Percentiles rank a stretch among this genome's conserved stretches.
phyloP scores from a whole-genome alignment of 108 stramenopile genomes.

The Cylindrotheca fusiformis region DNA sequence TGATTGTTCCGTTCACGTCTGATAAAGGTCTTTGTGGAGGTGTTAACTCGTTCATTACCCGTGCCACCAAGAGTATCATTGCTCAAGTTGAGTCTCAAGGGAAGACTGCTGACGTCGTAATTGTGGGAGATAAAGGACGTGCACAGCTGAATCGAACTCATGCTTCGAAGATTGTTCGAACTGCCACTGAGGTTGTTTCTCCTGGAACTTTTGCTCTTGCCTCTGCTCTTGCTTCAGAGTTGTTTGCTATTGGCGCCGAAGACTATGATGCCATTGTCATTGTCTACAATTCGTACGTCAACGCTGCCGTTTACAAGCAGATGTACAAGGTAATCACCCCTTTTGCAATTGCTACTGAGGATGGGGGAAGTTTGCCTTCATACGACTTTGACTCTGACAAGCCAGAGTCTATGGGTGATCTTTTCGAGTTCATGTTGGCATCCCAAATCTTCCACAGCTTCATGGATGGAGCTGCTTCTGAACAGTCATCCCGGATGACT shows the following conservation, averaged over 20 bases:
- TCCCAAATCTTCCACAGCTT: slow-evolving; percentile 91
- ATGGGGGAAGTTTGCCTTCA: slow-evolving; percentile 52
- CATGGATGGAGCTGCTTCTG: slow-evolving; percentile 97
- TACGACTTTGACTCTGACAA: slow-evolving; percentile 99
- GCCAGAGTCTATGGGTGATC: slow-evolving; percentile 88
- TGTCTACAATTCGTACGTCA: slow-evolving; percentile 83
- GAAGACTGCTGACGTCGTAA: slow-evolving; percentile 83
- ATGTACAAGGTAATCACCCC: slow-evolving; percentile 84
- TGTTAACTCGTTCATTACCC: slow-evolving; percentile 94
- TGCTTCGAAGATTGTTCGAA: slow-evolving; percentile 57
- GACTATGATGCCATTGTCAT: slow-evolving; percentile 85
- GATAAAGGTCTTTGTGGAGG: slow-evolving; percentile 99
- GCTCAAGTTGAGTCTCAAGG: slow-evolving; percentile 64
- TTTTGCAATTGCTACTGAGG: slow-evolving; percentile 64
- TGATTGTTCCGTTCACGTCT: slow-evolving; percentile 92
- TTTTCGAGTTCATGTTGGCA: slow-evolving; percentile 94
- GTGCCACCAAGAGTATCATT: slow-evolving; percentile 61
- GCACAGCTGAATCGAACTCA: slow-evolving; percentile 80
- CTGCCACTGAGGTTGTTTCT: slow-evolving; percentile 72
- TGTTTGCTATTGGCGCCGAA: slow-evolving; percentile 69
- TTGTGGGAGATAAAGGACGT: slow-evolving; percentile 99
- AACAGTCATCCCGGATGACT: slow-evolving; percentile 99
- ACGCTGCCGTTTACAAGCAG: slow-evolving; percentile 83
- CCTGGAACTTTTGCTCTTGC: slow-evolving; percentile 85
- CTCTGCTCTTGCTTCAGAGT: slow-evolving; percentile 75